Percentiles rank a stretch among this genome's conserved stretches.
phyloP scores from a whole-genome alignment of 495 filamentous ascomycete species.

The Parathielavia hyrcaniae region DNA sequence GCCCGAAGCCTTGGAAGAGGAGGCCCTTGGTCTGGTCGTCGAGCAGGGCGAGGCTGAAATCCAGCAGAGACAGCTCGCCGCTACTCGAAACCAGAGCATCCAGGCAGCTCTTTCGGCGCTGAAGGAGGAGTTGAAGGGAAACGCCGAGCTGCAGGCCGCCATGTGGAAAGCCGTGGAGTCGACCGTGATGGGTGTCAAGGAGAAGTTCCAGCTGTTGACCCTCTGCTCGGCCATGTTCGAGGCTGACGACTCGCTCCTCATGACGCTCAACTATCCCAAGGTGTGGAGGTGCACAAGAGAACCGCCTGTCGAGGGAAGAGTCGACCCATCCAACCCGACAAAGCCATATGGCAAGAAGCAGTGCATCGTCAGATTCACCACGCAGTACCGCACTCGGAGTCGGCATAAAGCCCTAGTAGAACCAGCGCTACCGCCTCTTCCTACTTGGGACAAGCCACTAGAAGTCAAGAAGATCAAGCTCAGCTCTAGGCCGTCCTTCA shows the following conservation, averaged over 20 bases:
- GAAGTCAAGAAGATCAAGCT: conserved; percentile 33
- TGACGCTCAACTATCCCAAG: conserved; percentile 62
- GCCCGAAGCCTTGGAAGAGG: conserved; percentile 30
- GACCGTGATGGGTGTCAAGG: conserved; percentile 54
- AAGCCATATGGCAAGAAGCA: conserved; percentile 20
- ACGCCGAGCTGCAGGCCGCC: conserved; percentile 57
- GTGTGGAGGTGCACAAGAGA: conserved; percentile 60
- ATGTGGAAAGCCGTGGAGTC: conserved; percentile 77
- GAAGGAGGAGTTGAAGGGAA: conserved; percentile 59
- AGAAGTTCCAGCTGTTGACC: conserved; percentile 70
- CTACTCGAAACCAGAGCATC: conserved; percentile 69
- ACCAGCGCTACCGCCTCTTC: conserved; percentile 16
- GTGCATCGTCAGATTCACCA: conserved; percentile 32
- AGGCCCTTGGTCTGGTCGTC: conserved; percentile 62
- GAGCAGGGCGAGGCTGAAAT: conserved; percentile 60
- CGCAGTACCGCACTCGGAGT: conserved; percentile 31
- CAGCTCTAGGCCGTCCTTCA: conserved; percentile 27
- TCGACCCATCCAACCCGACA: neutral
- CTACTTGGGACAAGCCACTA: conserved; percentile 30
- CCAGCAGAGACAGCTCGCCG: conserved; percentile 59
- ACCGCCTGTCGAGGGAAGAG: neutral
- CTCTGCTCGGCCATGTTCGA: conserved; percentile 70
- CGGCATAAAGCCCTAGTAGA: conserved; percentile 22
- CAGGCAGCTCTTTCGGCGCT: conserved; percentile 68
- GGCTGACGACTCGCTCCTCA: conserved; percentile 52